Percentiles rank a stretch among this genome's conserved stretches.
These are phyloP conservation scores for Tagetes patula DNA, from an alignment of 129 eudicot genomes.

Conservation along the genomic window DNA sequence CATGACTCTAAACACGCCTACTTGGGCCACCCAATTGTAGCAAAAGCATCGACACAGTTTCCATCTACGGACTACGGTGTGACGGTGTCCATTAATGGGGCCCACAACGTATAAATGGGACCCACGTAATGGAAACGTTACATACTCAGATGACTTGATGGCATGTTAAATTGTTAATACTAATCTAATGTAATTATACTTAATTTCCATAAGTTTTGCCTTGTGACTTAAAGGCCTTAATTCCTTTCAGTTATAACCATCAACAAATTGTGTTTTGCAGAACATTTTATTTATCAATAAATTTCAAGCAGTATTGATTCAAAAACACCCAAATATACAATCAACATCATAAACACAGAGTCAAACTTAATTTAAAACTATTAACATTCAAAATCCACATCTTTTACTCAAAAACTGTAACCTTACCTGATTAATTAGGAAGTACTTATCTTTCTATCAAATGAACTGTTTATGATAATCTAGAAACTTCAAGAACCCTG, in stretches of 20 bases:
- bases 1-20: not conserved
- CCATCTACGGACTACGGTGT: not conserved
- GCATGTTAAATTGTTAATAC: constrained; percentile 9
- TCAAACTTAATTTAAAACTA: not conserved
- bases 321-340: constrained; percentile 9
- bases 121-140: not conserved
- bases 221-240: constrained; percentile 13
- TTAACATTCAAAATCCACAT: not conserved
- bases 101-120: constrained; percentile 1
- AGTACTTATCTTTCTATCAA: not conserved
- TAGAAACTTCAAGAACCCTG: constrained; percentile 26
- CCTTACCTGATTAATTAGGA: constrained; percentile 31
- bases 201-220: not conserved
- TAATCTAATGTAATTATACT: not conserved
- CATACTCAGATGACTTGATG: not conserved
- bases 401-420: constrained; percentile 11
- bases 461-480: constrained; percentile 2
- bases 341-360: constrained; percentile 4
- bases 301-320: not conserved
- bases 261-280: constrained; percentile 9
- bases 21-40: not conserved
- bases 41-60: not conserved
- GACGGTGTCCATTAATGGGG: not conserved
- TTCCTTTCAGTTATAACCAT: constrained; percentile 8
- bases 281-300: not conserved